These are phyloP conservation scores for Porodaedalea pini DNA, from an alignment of 1,284 basidiomycete genomes.

Conservation along the genomic window DNA sequence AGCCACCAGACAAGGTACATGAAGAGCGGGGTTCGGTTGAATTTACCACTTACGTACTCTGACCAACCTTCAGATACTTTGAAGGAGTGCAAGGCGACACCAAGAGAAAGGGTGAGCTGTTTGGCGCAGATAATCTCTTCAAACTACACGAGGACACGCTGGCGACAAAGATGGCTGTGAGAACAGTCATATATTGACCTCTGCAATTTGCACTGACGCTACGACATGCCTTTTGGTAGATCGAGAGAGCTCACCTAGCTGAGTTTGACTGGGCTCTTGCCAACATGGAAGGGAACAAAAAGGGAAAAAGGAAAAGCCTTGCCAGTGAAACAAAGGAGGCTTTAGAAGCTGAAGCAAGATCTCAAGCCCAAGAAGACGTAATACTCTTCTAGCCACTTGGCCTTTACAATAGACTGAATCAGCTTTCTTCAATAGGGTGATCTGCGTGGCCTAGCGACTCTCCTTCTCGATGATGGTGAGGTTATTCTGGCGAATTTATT, in stretches of 20 bases:
- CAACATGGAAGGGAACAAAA: constrained; percentile 49
- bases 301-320: constrained; percentile 37
- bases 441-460: constrained; percentile 56
- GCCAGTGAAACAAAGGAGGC: constrained; percentile 37
- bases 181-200: constrained; percentile 22
- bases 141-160: constrained; percentile 67
- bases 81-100: constrained; percentile 77
- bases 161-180: constrained; percentile 71
- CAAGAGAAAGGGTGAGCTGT: constrained; percentile 72
- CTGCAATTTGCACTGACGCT: neutral
- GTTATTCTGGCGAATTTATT: neutral
- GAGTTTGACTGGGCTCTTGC: constrained; percentile 77
- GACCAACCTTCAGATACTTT: constrained; percentile 55
- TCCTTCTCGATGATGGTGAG: constrained; percentile 69
- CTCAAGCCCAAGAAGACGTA: constrained; percentile 46
- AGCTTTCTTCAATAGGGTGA: constrained; percentile 40
- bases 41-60: neutral
- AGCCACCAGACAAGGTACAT: constrained; percentile 72
- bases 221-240: constrained; percentile 39
- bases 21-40: neutral
- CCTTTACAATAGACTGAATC: neutral
- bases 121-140: constrained; percentile 81
- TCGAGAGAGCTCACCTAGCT: constrained; percentile 66
- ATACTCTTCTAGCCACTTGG: neutral
- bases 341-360: constrained; percentile 48